These are phyloP conservation scores for Globisporangium ultimum DNA, from an alignment of 352 stramenopile genomes.

Conservation along the genomic window DNA sequence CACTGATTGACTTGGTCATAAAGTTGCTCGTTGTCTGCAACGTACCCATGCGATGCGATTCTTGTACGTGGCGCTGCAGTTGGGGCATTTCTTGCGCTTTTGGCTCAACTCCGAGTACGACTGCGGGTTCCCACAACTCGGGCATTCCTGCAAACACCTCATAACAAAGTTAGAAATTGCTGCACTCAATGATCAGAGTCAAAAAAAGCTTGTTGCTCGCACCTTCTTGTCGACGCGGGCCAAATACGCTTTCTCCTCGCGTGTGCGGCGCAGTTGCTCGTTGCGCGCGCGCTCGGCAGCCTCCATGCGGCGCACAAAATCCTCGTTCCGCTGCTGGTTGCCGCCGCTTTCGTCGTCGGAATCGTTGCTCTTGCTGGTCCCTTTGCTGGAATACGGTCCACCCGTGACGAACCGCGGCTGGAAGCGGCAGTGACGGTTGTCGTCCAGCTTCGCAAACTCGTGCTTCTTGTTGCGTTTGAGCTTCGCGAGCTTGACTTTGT, in stretches of 20 bases:
- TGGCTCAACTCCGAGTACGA: constrained; percentile 75
- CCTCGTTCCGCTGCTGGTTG: constrained; percentile 33
- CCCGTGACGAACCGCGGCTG: constrained; percentile 20
- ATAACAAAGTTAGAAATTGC: not conserved
- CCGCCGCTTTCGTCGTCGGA: constrained; percentile 41
- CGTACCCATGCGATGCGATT: constrained; percentile 63
- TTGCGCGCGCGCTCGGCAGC: constrained; percentile 55
- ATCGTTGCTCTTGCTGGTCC: constrained; percentile 16
- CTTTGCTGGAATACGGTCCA: constrained; percentile 19
- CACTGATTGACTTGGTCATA: no score
- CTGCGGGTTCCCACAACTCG: constrained; percentile 63
- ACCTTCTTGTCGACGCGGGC: constrained; percentile 70
- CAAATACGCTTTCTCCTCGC: constrained; percentile 54
- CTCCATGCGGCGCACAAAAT: constrained; percentile 75
- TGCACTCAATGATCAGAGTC: not conserved
- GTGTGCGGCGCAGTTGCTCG: constrained; percentile 56
- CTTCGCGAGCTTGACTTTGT: constrained; percentile 23
- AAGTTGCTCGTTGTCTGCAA: no score
- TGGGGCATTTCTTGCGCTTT: constrained; percentile 80
- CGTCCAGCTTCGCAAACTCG: constrained; percentile 55
- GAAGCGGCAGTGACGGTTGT: constrained; percentile 57
- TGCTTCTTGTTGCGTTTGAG: constrained; percentile 25
- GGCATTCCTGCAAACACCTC: constrained; percentile 39
- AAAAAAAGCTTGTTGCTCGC: not conserved
- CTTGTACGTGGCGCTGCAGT: constrained; percentile 68